Base-by-base conservation (phyloP, 2,329 filamentous ascomycete species). In the Coleophoma crateriformis region DNA sequence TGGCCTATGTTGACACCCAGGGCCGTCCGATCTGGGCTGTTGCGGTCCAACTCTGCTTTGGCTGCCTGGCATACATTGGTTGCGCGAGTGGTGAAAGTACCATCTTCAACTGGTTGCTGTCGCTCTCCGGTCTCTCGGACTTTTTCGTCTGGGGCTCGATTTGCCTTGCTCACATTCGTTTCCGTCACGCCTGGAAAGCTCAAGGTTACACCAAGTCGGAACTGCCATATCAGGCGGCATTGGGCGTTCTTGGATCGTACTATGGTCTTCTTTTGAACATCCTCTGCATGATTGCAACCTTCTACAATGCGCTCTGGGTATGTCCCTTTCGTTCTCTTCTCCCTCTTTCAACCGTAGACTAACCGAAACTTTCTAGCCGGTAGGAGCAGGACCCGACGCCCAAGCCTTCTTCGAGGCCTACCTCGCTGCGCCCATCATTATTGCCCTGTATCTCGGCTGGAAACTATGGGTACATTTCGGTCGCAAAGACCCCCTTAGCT, bases 101-200 rank as follows among this genome's bases (percentile, higher is more conserved):
- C 1, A 72, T 79, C 50, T 84, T 84, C 68, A 71, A 70, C 60
- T 85, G 82, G 81, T 74, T 85, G 51, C 71, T 88, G 44, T 77
- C 85, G 0, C 77, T 90, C 20, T 87, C 84, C 0, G 85, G 84
- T 45, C 77, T 90, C 14, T 79, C 81, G 1, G 83, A 79, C 53
- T 79, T 90, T 62, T 86, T 89, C 67, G 84, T 85, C 33, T 90
- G 86, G 85, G 81, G 78, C 40, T 84, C 75, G 52, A 81, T 83
- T 61, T 83, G 79, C 64, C 65, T 81, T 2, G 72, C 78, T 0
- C 79, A 84, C 61, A 84, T 84, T 62, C 79, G 81, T 46, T 84
- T 84, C 76, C 77, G 81, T 52, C 64, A 73, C 45, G 79, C 73
- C 33, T 84, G 80, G 81, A 72, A 74, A 56, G 63, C 70, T 11